Conservation (phyloP, 2,329 filamentous ascomycete genomes). For the Aspergillus costaricaensis region DNA sequence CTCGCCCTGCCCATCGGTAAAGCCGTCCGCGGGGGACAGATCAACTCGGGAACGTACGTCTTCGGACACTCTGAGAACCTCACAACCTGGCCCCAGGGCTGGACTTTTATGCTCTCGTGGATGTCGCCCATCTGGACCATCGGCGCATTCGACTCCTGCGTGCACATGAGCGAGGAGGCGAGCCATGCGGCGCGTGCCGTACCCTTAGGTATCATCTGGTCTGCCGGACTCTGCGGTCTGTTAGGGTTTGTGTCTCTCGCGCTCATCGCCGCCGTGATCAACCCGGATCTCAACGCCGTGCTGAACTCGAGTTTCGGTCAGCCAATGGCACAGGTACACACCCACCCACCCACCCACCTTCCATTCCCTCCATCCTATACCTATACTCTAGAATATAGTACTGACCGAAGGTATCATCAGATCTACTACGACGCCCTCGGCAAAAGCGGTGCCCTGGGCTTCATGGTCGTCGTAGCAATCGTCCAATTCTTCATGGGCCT, state of each 20-base stretch:
- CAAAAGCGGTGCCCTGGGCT: conserved; percentile 58
- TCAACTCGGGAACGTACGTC: conserved; percentile 51
- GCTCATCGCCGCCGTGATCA: conserved; percentile 60
- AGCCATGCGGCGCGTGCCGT: conserved; percentile 61
- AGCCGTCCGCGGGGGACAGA: conserved; percentile 22
- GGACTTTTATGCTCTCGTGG: conserved; percentile 63
- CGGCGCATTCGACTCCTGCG: conserved; percentile 57
- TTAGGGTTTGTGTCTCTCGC: conserved; percentile 61
- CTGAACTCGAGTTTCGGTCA: conserved; percentile 57
- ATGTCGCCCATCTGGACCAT: conserved; percentile 63
- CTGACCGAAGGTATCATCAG: conserved; percentile 26
- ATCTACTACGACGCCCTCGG: conserved; percentile 65
- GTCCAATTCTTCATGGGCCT: conserved; percentile 65
- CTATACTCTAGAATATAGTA: not conserved
- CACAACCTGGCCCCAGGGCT: conserved; percentile 59
- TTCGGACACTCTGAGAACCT: conserved; percentile 59
- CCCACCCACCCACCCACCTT: too few species aligned
- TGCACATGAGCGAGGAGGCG: conserved; percentile 63
- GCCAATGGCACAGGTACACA: conserved; percentile 54
- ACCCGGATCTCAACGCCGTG: conserved; percentile 52
- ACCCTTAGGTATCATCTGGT: conserved; percentile 61
- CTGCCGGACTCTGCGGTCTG: conserved; percentile 50
- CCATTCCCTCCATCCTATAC: not conserved
- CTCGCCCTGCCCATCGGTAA: conserved; percentile 58
- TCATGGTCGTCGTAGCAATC: conserved; percentile 61